Percentiles rank a stretch among this genome's conserved stretches.
Conservation (phyloP, 192 early-diverging fungal species). For the Gonapodya sp. region DNA sequence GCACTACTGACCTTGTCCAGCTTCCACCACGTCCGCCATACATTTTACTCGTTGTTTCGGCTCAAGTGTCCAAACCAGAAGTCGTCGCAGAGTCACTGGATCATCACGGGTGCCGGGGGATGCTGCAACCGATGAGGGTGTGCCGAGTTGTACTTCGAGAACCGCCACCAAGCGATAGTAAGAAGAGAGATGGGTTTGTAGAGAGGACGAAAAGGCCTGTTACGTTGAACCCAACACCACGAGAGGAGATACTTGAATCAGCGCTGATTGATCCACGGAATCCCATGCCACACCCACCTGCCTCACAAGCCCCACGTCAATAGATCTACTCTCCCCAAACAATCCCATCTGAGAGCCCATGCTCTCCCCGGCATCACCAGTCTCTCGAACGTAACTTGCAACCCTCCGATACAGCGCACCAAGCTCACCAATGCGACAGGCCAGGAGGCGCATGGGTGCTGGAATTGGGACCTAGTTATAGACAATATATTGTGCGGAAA, state of each 20-base stretch:
- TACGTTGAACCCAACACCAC: too few relatives aligned
- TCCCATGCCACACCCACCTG: conserved; percentile 26
- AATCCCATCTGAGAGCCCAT: background rate
- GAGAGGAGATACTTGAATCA: too few relatives aligned
- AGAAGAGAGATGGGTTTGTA: conserved; percentile 69
- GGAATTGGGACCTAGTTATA: background rate
- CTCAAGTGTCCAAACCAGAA: conserved; percentile 78
- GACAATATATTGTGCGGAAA: too few relatives aligned
- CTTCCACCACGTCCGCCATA: conserved; percentile 60
- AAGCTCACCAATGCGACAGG: background rate
- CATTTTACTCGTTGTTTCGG: conserved; percentile 65
- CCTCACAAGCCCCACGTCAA: conserved; percentile 39
- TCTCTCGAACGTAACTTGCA: background rate
- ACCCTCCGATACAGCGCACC: background rate
- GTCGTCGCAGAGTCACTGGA: conserved; percentile 66
- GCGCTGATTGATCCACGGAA: too few relatives aligned
- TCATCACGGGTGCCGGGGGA: conserved; percentile 12
- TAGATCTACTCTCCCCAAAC: background rate
- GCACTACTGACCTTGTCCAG: conserved; percentile 41
- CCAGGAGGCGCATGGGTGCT: background rate
- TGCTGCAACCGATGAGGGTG: conserved; percentile 16
- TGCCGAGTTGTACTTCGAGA: conserved; percentile 66
- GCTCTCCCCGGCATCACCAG: background rate
- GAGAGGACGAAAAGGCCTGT: conserved; percentile 70
- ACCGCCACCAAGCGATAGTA: conserved; percentile 82